Evolutionary conservation across 2,329 filamentous ascomycete species (phyloP).

Genomic region (Akanthomyces uredinophilus): DNA sequence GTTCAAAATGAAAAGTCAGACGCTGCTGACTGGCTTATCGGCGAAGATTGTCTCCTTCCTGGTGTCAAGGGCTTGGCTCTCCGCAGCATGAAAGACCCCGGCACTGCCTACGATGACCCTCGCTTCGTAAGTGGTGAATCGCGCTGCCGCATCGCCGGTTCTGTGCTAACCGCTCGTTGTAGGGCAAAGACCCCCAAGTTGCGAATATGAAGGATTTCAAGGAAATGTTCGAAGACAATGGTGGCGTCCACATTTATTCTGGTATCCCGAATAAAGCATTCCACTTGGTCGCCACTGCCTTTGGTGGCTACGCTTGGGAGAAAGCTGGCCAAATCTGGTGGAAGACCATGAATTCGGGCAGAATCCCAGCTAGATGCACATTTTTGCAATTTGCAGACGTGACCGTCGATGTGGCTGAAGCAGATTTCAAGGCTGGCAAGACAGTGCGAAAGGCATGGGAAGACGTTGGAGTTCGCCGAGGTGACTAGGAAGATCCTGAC

Average conservation of each 20-base stretch:
- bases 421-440: constrained; percentile 38
- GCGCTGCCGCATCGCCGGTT: not conserved
- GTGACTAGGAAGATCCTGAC: constrained; percentile 12
- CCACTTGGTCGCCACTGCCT: constrained; percentile 40
- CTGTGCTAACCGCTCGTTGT: not conserved
- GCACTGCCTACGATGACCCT: constrained; percentile 48
- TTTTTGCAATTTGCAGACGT: constrained; percentile 46
- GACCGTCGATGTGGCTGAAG: constrained; percentile 41
- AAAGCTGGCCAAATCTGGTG: constrained; percentile 51
- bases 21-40: constrained; percentile 50
- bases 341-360: constrained; percentile 41
- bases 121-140: constrained; percentile 35
- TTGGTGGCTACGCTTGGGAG: constrained; percentile 51
- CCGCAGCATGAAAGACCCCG: constrained; percentile 49
- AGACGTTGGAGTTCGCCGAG: constrained; percentile 38
- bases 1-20: constrained; percentile 39
- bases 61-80: constrained; percentile 47
- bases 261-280: constrained; percentile 56
- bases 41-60: constrained; percentile 47
- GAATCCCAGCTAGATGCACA: constrained; percentile 34
- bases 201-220: constrained; percentile 41
- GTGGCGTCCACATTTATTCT: constrained; percentile 51
- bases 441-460: constrained; percentile 43
- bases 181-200: constrained; percentile 50
- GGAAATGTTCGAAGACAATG: constrained; percentile 39